These are phyloP conservation scores for Epicoccum sorghinum DNA, from an alignment of 2,329 filamentous ascomycete genomes.

Conservation along the genomic window DNA sequence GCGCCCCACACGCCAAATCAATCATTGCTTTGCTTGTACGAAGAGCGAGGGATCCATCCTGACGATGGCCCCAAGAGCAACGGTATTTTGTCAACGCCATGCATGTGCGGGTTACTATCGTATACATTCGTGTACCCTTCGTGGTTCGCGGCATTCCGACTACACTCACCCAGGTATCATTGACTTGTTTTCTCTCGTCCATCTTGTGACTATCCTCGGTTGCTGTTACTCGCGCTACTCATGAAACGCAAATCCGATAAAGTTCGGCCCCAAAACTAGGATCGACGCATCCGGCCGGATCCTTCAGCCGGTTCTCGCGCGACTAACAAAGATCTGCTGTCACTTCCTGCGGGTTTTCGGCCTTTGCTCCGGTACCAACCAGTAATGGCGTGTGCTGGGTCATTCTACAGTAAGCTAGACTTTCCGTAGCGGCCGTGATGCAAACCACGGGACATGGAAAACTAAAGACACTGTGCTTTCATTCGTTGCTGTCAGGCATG, in stretches of 20 bases:
- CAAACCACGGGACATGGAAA: conserved; percentile 3
- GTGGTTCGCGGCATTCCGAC: not conserved
- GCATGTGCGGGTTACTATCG: no score
- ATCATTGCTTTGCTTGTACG: no score
- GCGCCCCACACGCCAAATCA: no score
- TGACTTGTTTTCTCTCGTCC: not conserved
- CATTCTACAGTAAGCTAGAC: conserved; percentile 6
- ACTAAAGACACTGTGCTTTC: not conserved
- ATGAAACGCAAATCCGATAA: not conserved
- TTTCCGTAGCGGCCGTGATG: conserved; percentile 12
- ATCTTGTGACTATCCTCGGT: not conserved
- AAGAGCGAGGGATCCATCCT: no score
- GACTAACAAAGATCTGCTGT: not conserved
- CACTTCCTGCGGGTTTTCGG: conserved; percentile 1
- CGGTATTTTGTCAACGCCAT: no score
- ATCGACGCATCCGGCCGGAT: conserved; percentile 4
- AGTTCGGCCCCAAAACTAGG: not conserved
- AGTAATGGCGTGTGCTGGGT: conserved; percentile 7
- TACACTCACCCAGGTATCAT: not conserved
- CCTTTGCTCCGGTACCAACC: conserved; percentile 7
- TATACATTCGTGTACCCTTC: no score
- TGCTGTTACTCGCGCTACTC: not conserved
- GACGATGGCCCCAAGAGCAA: no score
- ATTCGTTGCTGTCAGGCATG: conserved; percentile 9
- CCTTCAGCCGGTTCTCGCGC: not conserved